phyloP scores from a whole-genome alignment of 192 early-diverging fungal species.

The Dissophora ornata region DNA sequence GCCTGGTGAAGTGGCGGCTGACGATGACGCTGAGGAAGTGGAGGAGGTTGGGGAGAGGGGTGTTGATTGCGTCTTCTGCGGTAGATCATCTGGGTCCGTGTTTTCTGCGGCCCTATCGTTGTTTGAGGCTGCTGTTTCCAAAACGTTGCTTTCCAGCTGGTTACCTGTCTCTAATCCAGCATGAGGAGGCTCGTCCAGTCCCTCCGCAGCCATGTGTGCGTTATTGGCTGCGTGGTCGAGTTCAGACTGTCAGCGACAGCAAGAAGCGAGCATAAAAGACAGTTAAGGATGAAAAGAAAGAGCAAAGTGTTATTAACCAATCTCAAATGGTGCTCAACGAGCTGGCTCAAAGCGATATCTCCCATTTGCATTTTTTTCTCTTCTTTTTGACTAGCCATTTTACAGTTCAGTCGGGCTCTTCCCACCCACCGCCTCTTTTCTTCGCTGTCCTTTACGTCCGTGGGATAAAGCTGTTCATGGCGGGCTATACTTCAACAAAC shows the following conservation, averaged over 20 bases:
- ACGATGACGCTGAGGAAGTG: constrained; percentile 19
- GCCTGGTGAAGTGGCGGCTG: constrained; percentile 8
- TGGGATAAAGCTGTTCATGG: too few relatives aligned
- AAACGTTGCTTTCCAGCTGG: background rate
- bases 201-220: background rate
- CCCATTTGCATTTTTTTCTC: background rate
- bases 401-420: constrained; percentile 39
- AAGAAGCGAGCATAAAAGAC: background rate
- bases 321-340: constrained; percentile 11
- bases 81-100: constrained; percentile 11
- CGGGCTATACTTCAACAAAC: too few relatives aligned
- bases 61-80: constrained; percentile 3
- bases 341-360: constrained; percentile 7
- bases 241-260: background rate
- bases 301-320: constrained; percentile 21
- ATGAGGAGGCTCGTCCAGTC: background rate
- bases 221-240: background rate
- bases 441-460: too few relatives aligned
- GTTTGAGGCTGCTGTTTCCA: constrained; percentile 7
- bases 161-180: background rate
- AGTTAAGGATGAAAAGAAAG: background rate
- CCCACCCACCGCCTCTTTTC: background rate
- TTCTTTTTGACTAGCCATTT: background rate
- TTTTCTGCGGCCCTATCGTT: background rate
- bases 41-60: constrained; percentile 7